phyloP scores from a whole-genome alignment of 169 alveolate species.

The Besnoitia besnoiti region DNA sequence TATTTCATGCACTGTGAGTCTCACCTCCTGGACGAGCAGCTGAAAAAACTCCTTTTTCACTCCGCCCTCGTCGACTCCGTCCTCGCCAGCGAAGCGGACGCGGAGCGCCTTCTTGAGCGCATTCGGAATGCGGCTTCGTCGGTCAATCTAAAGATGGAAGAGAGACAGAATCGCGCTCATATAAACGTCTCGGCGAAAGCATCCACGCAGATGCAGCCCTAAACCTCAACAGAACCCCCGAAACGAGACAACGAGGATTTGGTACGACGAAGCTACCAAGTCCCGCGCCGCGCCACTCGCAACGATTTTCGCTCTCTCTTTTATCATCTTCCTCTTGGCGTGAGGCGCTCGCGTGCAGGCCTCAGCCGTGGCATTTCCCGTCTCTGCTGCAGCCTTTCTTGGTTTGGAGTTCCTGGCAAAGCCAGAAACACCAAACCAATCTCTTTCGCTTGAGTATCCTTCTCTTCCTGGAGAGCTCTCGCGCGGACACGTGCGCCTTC shows the following conservation, averaged over 20 bases:
- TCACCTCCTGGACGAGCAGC: conserved; percentile 81
- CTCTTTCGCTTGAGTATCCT: too few relatives aligned
- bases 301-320: not conserved
- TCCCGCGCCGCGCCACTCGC: not conserved
- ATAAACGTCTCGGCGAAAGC: not conserved
- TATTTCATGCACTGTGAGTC: not conserved
- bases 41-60: conserved; percentile 89
- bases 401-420: too few relatives aligned
- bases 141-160: conserved; percentile 9
- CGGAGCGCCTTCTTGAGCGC: conserved; percentile 75
- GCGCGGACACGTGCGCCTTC: too few relatives aligned
- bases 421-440: too few relatives aligned
- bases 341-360: not conserved
- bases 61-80: conserved; percentile 95
- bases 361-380: too few relatives aligned
- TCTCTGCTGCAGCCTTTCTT: too few relatives aligned
- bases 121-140: conserved; percentile 14
- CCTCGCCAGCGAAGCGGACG: conserved; percentile 87
- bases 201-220: not conserved
- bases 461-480: not conserved
- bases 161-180: not conserved
- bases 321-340: too few relatives aligned
- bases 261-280: too few relatives aligned
- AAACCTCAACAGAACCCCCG: not conserved
- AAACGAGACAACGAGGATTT: too few relatives aligned